These are phyloP conservation scores for Talaromyces marneffei DNA, from an alignment of 2,329 filamentous ascomycete genomes.

Conservation along the genomic window DNA sequence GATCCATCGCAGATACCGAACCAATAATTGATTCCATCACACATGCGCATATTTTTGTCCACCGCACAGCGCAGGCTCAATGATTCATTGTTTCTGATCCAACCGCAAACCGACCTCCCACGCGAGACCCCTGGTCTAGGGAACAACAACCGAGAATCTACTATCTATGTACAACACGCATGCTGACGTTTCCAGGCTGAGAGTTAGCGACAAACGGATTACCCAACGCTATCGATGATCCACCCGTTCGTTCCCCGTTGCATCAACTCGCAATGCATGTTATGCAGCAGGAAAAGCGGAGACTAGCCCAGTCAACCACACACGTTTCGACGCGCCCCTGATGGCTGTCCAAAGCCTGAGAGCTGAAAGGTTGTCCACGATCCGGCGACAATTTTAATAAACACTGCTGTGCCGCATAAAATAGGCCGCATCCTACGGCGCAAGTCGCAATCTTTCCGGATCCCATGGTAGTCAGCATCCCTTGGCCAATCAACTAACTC, in stretches of 20 bases:
- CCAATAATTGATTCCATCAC: neutral
- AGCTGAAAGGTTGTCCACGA: constrained; percentile 1
- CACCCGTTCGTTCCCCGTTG: constrained; percentile 7
- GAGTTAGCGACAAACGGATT: neutral
- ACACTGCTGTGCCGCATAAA: constrained; percentile 1
- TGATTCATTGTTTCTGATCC: neutral
- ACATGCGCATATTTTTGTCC: neutral
- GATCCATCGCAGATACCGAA: neutral
- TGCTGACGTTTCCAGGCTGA: neutral
- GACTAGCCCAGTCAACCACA: neutral
- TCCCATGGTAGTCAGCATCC: neutral
- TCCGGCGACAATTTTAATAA: neutral
- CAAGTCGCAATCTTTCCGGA: neutral
- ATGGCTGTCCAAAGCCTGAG: neutral
- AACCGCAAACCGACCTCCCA: neutral
- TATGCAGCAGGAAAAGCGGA: constrained; percentile 10
- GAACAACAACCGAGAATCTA: neutral
- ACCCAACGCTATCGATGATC: constrained; percentile 7
- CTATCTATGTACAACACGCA: neutral
- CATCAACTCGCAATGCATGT: constrained; percentile 6
- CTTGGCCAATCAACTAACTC: neutral
- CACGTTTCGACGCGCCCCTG: constrained; percentile 9
- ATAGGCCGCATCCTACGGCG: neutral
- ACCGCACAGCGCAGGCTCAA: neutral
- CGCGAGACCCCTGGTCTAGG: constrained; percentile 1